Conservation (phyloP, 2,329 filamentous ascomycete genomes). For the Diaporthe batatas region DNA sequence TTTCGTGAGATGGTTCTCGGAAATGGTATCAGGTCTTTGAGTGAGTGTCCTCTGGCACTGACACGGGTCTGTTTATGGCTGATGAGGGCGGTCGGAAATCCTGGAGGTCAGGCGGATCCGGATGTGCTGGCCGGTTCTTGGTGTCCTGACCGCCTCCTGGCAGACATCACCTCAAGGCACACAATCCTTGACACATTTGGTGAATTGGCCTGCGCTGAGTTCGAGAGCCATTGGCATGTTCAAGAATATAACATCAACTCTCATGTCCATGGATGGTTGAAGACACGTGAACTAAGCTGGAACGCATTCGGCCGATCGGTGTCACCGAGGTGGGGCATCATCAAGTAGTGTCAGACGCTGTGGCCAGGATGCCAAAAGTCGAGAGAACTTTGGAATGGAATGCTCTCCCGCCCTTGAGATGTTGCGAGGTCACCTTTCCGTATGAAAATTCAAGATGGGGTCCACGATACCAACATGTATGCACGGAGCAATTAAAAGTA, state of each 20-base stretch:
- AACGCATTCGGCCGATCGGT: background rate
- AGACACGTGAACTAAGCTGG: background rate
- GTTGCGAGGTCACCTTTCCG: background rate
- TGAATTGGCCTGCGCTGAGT: too few species aligned
- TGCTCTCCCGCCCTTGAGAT: too few species aligned
- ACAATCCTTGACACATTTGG: background rate
- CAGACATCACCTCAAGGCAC: background rate
- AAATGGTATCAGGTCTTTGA: too few species aligned
- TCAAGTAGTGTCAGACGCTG: background rate
- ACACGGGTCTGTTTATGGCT: background rate
- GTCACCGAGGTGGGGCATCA: background rate
- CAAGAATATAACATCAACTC: background rate
- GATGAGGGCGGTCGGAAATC: background rate
- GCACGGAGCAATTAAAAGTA: background rate
- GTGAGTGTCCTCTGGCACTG: background rate
- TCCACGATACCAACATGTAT: background rate
- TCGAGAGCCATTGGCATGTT: background rate
- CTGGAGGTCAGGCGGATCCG: constrained; percentile 1
- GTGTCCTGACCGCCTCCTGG: constrained; percentile 7
- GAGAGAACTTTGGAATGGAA: too few species aligned
- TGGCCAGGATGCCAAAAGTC: background rate
- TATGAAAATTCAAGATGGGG: background rate
- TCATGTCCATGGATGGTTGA: background rate
- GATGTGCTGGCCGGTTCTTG: constrained; percentile 5
- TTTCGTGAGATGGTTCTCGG: background rate